These are phyloP conservation scores for Entelexis paramagnoliae DNA, from an alignment of 1,139 yeast genomes.

Conservation along the genomic window DNA sequence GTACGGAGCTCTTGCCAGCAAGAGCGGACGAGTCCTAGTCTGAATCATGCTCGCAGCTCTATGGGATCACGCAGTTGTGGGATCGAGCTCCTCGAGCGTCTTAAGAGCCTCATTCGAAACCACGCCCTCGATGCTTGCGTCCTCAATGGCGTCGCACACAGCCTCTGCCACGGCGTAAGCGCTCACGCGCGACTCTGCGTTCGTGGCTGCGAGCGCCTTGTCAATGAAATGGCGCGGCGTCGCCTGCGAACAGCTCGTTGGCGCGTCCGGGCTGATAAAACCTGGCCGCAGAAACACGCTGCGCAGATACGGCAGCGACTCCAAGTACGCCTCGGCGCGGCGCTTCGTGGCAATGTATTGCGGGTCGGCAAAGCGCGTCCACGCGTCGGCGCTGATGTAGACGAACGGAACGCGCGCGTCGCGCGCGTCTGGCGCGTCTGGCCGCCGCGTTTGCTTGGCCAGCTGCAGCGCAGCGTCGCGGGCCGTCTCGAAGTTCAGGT, in stretches of 20 bases:
- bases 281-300: conserved; percentile 68
- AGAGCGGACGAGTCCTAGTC: too few relatives aligned
- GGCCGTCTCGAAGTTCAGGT: conserved; percentile 59
- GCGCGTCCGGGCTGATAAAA: conserved; percentile 37
- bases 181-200: conserved; percentile 33
- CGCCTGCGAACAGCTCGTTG: conserved; percentile 10
- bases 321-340: conserved; percentile 55
- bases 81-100: neutral
- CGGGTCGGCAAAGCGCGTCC: conserved; percentile 43
- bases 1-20: too few relatives aligned
- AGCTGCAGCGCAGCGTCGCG: conserved; percentile 47
- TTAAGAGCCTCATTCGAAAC: conserved; percentile 12
- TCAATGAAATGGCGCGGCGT: conserved; percentile 23
- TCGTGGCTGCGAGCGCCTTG: conserved; percentile 15
- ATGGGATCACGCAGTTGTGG: neutral
- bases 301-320: conserved; percentile 36
- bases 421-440: neutral
- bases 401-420: conserved; percentile 40
- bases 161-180: conserved; percentile 60
- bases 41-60: too few relatives aligned
- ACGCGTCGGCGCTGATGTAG: conserved; percentile 70
- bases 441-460: neutral
- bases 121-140: conserved; percentile 41
- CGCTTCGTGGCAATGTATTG: conserved; percentile 61
- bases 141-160: conserved; percentile 46